Percentiles rank a stretch among this genome's conserved stretches.
phyloP scores from a whole-genome alignment of 2,329 filamentous ascomycete genomes.

The Sclerotinia trifoliorum region DNA sequence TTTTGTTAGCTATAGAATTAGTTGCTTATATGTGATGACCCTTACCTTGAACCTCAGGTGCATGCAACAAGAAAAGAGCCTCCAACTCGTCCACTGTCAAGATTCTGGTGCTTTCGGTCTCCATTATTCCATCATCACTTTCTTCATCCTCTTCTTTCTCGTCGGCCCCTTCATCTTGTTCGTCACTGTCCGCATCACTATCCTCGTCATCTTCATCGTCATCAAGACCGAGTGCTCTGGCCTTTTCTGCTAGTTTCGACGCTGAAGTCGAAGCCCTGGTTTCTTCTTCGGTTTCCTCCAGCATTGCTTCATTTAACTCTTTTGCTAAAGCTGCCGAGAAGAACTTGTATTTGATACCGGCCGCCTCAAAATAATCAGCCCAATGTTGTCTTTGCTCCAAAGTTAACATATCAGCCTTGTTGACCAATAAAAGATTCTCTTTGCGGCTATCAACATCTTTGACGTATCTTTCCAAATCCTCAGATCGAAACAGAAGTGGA shows the following conservation, averaged over 20 bases:
- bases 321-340: constrained; percentile 94
- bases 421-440: constrained; percentile 88
- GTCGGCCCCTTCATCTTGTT: constrained; percentile 36
- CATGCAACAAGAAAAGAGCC: constrained; percentile 77
- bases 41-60: constrained; percentile 58
- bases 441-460: constrained; percentile 88
- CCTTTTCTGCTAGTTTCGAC: constrained; percentile 39
- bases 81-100: constrained; percentile 92
- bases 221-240: constrained; percentile 44
- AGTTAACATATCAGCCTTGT: constrained; percentile 99
- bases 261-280: constrained; percentile 23
- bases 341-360: constrained; percentile 87
- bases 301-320: constrained; percentile 74
- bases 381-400: constrained; percentile 75
- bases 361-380: constrained; percentile 80
- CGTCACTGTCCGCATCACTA: constrained; percentile 34
- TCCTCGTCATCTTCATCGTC: constrained; percentile 38
- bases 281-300: constrained; percentile 41
- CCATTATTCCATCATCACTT: constrained; percentile 37
- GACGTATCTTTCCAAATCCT: constrained; percentile 90
- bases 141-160: constrained; percentile 38
- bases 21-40: background rate
- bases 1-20: constrained; percentile 30
- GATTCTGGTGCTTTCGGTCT: constrained; percentile 64
- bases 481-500: constrained; percentile 88